These are phyloP conservation scores for Eustoma russellianum DNA, from an alignment of 257 asterid species.

Conservation along the genomic window DNA sequence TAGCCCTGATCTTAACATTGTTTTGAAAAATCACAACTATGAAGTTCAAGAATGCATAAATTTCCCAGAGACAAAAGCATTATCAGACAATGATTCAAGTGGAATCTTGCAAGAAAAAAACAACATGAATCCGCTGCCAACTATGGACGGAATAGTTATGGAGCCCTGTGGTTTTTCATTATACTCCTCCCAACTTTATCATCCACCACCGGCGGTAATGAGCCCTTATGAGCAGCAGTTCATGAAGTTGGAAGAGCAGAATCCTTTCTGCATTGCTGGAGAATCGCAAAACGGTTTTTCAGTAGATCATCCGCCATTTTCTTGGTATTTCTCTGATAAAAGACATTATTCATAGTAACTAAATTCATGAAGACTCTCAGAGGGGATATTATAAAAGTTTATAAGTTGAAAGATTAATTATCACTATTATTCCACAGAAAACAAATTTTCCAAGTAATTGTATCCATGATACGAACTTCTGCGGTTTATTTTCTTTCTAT, in stretches of 20 bases:
- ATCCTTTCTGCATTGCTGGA: slow-evolving; percentile 10
- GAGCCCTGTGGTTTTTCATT: slow-evolving; percentile 13
- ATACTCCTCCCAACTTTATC: slow-evolving; percentile 16
- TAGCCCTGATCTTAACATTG: background rate
- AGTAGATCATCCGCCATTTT: slow-evolving; percentile 26
- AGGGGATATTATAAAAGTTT: no score
- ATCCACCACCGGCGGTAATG: slow-evolving; percentile 11
- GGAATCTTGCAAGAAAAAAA: slow-evolving; percentile 23
- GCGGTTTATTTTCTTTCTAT: background rate
- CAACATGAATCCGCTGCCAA: slow-evolving; percentile 13
- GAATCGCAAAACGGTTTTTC: slow-evolving; percentile 24
- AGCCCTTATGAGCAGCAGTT: slow-evolving; percentile 8
- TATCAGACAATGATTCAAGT: slow-evolving; percentile 36
- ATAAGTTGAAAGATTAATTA: background rate
- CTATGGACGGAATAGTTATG: slow-evolving; percentile 3
- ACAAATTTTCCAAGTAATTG: no score
- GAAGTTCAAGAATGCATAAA: slow-evolving; percentile 2
- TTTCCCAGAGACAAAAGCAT: slow-evolving; percentile 20
- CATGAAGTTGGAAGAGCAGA: slow-evolving; percentile 20
- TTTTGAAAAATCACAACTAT: background rate
- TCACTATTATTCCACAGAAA: background rate
- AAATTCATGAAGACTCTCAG: background rate
- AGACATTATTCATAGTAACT: slow-evolving; percentile 5
- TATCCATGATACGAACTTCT: background rate
- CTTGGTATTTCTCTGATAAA: slow-evolving; percentile 21